These are phyloP conservation scores for Hebeloma cylindrosporum DNA, from an alignment of 768 basidiomycete genomes.

Conservation along the genomic window DNA sequence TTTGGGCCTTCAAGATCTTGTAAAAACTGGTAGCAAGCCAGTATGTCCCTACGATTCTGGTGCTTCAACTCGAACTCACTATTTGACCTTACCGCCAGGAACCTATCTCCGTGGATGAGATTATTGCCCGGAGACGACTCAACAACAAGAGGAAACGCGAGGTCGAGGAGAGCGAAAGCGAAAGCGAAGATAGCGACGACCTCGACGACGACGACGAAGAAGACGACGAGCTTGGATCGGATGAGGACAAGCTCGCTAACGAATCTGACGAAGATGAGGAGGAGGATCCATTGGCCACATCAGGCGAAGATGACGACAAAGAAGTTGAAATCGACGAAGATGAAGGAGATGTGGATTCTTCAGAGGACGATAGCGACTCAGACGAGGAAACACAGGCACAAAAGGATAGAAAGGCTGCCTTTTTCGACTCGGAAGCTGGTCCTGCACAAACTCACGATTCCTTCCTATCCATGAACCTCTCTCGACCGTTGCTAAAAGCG, in stretches of 20 bases:
- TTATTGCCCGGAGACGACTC: conserved; percentile 73
- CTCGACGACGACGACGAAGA: conserved; percentile 30
- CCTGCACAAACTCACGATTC: conserved; percentile 63
- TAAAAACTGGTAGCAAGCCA: conserved; percentile 62
- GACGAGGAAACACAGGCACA: conserved; percentile 61
- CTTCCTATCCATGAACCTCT: conserved; percentile 92
- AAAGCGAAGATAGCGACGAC: conserved; percentile 31
- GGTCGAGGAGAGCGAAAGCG: conserved; percentile 40
- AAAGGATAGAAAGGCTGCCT: conserved; percentile 82
- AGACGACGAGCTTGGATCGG: conserved; percentile 31
- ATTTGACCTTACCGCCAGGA: conserved; percentile 38
- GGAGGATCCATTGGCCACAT: conserved; percentile 35
- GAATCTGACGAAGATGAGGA: conserved; percentile 29
- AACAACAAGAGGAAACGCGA: conserved; percentile 66
- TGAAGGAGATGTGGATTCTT: conserved; percentile 29
- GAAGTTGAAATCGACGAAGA: too few relatives aligned
- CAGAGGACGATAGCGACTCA: conserved; percentile 41
- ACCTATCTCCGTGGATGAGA: conserved; percentile 89
- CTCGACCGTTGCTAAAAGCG: conserved; percentile 90
- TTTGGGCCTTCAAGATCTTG: conserved; percentile 49
- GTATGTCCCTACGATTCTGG: conserved; percentile 38
- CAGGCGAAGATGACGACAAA: conserved; percentile 25
- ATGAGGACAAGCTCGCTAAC: conserved; percentile 30
- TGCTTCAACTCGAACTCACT: conserved; percentile 9
- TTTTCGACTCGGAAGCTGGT: conserved; percentile 67